These are phyloP conservation scores for Nemania sp. DNA, from an alignment of 2,329 filamentous ascomycete genomes.

Conservation along the genomic window DNA sequence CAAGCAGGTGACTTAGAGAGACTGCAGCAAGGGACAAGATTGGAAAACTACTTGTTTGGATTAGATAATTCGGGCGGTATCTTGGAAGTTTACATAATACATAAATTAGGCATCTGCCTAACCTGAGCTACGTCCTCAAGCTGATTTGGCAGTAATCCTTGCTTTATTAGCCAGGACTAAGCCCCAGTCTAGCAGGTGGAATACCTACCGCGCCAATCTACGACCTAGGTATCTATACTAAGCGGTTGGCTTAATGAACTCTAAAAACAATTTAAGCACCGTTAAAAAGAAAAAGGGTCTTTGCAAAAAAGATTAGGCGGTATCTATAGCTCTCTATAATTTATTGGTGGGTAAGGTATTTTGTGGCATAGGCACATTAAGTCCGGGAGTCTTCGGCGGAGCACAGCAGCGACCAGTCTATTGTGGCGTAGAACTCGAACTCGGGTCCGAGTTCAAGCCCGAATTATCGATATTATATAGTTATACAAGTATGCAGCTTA, in stretches of 20 bases:
- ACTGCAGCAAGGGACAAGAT: neutral
- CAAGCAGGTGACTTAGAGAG: neutral
- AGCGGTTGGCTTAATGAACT: neutral
- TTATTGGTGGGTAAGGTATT: neutral
- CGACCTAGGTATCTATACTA: neutral
- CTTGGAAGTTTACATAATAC: neutral
- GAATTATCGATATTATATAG: no score
- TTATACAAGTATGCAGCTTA: no score
- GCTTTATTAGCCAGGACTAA: neutral
- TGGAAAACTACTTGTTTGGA: neutral
- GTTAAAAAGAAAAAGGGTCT: neutral
- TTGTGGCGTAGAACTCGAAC: neutral
- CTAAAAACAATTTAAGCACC: neutral
- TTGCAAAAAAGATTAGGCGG: no score
- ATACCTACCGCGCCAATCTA: neutral
- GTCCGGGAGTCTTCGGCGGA: neutral
- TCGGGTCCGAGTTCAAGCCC: neutral
- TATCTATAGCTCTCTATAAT: neutral
- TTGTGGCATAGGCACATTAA: neutral
- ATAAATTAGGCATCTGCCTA: neutral
- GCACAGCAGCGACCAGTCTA: neutral
- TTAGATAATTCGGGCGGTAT: neutral
- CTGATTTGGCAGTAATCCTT: neutral
- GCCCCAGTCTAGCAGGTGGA: constrained; percentile 1
- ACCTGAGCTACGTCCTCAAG: neutral